Percentiles rank a stretch among this genome's conserved stretches.
phyloP scores from a whole-genome alignment of 306 rosid genomes.

The Begonia loranthoides region DNA sequence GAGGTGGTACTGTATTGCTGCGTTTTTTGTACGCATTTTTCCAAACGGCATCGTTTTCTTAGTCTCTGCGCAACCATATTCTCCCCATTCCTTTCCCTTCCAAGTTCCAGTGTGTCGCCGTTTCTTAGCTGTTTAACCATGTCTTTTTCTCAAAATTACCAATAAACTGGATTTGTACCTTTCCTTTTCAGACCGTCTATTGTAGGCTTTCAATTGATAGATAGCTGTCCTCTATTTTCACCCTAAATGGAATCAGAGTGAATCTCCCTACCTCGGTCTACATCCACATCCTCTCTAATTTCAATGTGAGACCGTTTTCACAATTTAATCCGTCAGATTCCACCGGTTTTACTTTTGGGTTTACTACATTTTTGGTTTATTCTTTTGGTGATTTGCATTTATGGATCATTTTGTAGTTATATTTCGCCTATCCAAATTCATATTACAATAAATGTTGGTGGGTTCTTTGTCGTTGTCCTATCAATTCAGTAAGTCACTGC shows the following conservation, averaged over 20 bases:
- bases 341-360: conserved; percentile 4
- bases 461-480: not conserved
- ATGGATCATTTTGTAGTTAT: not conserved
- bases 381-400: not conserved
- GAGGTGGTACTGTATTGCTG: not conserved
- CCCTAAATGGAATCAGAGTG: conserved; percentile 1
- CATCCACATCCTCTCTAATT: not conserved
- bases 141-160: too few species aligned
- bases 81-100: conserved; percentile 1
- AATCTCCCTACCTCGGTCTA: not conserved
- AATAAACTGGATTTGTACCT: too few species aligned
- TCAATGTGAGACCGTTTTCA: conserved; percentile 3
- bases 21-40: not conserved
- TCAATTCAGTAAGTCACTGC: not conserved
- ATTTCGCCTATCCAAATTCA: not conserved
- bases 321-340: conserved; percentile 1
- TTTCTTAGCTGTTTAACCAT: too few species aligned
- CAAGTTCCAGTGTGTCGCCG: too few species aligned
- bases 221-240: not conserved
- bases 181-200: too few species aligned
- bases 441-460: not conserved
- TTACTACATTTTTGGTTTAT: not conserved
- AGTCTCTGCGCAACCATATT: not conserved
- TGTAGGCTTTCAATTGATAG: too few species aligned
- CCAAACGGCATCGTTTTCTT: not conserved